phyloP scores from a whole-genome alignment of 768 basidiomycete species.

The Mycena capillaripes region DNA sequence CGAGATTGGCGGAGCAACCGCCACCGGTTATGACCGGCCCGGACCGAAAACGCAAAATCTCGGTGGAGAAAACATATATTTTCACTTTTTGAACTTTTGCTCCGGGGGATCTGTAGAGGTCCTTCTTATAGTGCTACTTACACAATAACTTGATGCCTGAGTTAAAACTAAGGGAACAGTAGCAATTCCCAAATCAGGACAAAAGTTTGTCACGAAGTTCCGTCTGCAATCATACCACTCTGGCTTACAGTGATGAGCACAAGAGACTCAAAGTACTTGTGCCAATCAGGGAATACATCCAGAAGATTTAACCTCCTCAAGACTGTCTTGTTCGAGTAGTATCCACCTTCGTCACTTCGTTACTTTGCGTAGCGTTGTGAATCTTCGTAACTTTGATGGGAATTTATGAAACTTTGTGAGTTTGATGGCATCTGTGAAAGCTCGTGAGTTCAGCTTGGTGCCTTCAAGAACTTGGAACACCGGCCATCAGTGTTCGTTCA shows the following conservation, averaged over 20 bases:
- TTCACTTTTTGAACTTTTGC: constrained; percentile 15
- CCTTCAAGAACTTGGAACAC: not conserved
- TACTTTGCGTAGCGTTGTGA: too few relatives aligned
- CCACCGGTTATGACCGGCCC: constrained; percentile 23
- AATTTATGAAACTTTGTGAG: too few relatives aligned
- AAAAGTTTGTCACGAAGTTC: too few relatives aligned
- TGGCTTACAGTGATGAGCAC: too few relatives aligned
- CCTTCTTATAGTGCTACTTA: not conserved
- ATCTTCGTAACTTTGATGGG: too few relatives aligned
- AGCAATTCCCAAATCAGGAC: not conserved
- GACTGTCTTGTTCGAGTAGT: too few relatives aligned
- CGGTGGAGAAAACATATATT: not conserved
- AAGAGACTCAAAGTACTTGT: too few relatives aligned
- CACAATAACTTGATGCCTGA: not conserved
- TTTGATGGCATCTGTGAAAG: not conserved
- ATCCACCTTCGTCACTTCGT: too few relatives aligned
- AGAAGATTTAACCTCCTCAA: too few relatives aligned
- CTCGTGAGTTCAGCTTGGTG: not conserved
- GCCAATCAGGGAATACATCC: too few relatives aligned
- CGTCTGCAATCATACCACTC: too few relatives aligned
- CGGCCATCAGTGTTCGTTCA: not conserved
- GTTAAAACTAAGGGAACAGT: not conserved
- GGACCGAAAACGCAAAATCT: constrained; percentile 14
- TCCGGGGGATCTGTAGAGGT: not conserved
- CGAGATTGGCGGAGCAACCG: constrained; percentile 8